Conservation (phyloP, 257 asterid species). For the Solanum habrochaites region DNA sequence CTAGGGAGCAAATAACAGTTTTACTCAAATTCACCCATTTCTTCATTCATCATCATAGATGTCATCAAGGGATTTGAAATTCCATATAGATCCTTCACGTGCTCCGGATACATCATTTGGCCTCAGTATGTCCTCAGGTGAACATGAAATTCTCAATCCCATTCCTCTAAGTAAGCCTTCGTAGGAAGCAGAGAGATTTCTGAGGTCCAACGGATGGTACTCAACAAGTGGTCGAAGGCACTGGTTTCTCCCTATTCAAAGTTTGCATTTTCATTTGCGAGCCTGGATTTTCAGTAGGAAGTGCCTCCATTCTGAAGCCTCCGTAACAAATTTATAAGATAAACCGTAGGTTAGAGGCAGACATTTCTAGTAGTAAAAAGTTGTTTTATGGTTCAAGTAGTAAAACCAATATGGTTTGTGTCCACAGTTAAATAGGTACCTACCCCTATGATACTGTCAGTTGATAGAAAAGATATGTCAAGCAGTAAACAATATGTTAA, state of each 20-base stretch:
- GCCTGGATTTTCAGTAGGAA: slow-evolving; percentile 82
- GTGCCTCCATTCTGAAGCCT: slow-evolving; percentile 94
- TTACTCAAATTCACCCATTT: not conserved
- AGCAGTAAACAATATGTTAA: not conserved
- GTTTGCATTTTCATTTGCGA: slow-evolving; percentile 85
- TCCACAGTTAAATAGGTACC: not conserved
- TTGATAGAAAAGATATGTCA: not conserved
- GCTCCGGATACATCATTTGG: not conserved
- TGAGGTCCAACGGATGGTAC: slow-evolving; percentile 79
- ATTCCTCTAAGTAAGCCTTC: slow-evolving; percentile 61
- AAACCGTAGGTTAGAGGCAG: not conserved
- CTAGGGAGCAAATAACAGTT: not conserved
- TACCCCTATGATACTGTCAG: not conserved
- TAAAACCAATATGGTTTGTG: not conserved
- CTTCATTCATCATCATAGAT: slow-evolving; percentile 40
- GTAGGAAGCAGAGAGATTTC: slow-evolving; percentile 79
- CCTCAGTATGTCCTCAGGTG: slow-evolving; percentile 15
- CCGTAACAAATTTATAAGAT: slow-evolving; percentile 17
- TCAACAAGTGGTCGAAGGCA: slow-evolving; percentile 80
- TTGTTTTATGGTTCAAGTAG: not conserved
- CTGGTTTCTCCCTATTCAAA: slow-evolving; percentile 69
- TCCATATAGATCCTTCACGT: slow-evolving; percentile 17
- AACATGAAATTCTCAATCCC: slow-evolving; percentile 43
- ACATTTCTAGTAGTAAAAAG: not conserved
- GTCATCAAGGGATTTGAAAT: slow-evolving; percentile 43